These are phyloP conservation scores for Salix suchowensis DNA, from an alignment of 345 rosid genomes.

Conservation along the genomic window DNA sequence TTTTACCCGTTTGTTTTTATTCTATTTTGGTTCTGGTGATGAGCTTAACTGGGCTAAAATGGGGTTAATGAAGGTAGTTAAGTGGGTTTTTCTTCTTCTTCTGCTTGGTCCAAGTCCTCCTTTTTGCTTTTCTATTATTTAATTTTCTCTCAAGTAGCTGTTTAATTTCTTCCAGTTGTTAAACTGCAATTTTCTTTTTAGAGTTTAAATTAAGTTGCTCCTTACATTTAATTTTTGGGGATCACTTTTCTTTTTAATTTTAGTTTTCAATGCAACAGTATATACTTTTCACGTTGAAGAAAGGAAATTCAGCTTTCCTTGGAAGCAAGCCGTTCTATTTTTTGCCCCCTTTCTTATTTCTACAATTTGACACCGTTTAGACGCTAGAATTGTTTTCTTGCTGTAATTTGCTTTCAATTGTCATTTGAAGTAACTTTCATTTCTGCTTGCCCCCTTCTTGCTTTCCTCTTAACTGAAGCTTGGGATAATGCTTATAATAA, in stretches of 20 bases:
- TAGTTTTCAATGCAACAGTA: background rate
- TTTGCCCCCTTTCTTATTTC: background rate
- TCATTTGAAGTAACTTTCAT: background rate
- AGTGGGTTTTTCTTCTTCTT: background rate
- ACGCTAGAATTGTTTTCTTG: background rate
- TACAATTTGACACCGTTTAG: background rate
- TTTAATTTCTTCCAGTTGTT: background rate
- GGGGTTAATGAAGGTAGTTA: background rate
- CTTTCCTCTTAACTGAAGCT: conserved; percentile 1
- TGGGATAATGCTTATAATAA: background rate
- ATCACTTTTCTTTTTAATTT: background rate
- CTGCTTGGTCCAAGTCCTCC: background rate
- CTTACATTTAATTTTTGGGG: background rate
- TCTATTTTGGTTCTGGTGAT: background rate
- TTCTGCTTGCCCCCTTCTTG: background rate
- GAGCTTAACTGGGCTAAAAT: background rate
- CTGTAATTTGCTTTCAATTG: background rate
- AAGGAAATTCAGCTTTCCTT: background rate
- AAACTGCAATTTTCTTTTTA: background rate
- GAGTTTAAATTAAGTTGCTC: background rate
- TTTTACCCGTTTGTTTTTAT: background rate
- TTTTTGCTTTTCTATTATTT: background rate
- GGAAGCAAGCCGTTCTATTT: background rate
- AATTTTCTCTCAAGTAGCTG: background rate
- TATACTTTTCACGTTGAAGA: background rate